These are phyloP conservation scores for Rhodotorula graminis DNA, from an alignment of 768 basidiomycete genomes.

Conservation along the genomic window DNA sequence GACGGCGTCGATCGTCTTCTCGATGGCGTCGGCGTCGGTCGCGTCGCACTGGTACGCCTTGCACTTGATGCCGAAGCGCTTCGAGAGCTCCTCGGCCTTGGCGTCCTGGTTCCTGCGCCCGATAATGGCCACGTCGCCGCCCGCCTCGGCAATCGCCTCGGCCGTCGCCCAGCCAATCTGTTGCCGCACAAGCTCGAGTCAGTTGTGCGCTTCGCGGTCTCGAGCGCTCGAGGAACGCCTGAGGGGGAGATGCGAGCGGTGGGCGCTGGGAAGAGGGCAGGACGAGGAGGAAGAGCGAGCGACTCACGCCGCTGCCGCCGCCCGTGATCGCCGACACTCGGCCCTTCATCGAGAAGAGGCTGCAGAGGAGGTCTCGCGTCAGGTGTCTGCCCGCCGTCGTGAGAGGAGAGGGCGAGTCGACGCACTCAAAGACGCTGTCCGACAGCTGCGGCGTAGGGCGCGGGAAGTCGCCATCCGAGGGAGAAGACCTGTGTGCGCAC, in stretches of 20 bases:
- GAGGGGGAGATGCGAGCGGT: no score
- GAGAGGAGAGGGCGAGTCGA: neutral
- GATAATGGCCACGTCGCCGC: slow-evolving; percentile 32
- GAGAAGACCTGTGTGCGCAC: neutral
- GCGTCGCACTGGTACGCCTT: slow-evolving; percentile 28
- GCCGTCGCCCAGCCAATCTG: slow-evolving; percentile 31
- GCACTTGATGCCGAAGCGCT: slow-evolving; percentile 19
- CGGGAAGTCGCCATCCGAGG: slow-evolving; percentile 2
- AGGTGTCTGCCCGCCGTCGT: neutral
- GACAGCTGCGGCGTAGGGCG: neutral
- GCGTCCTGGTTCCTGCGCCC: slow-evolving; percentile 20
- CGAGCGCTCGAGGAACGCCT: no score
- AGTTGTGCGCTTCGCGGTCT: no score
- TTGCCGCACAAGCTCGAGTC: no score
- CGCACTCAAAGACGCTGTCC: slow-evolving; percentile 5
- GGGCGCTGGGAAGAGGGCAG: no score
- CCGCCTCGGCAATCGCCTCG: slow-evolving; percentile 30
- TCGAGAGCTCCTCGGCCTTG: slow-evolving; percentile 9
- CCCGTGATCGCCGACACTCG: slow-evolving; percentile 3
- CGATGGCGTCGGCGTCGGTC: slow-evolving; percentile 6
- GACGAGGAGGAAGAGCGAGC: no score
- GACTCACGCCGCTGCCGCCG: slow-evolving; percentile 12
- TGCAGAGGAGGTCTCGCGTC: neutral
- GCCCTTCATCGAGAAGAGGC: slow-evolving; percentile 14
- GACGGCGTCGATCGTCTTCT: slow-evolving; percentile 28